Evolutionary conservation across 1,139 yeast species (phyloP), one percentile per base, ranked within the genome.

Genomic region (Yamadazyma sp.): DNA sequence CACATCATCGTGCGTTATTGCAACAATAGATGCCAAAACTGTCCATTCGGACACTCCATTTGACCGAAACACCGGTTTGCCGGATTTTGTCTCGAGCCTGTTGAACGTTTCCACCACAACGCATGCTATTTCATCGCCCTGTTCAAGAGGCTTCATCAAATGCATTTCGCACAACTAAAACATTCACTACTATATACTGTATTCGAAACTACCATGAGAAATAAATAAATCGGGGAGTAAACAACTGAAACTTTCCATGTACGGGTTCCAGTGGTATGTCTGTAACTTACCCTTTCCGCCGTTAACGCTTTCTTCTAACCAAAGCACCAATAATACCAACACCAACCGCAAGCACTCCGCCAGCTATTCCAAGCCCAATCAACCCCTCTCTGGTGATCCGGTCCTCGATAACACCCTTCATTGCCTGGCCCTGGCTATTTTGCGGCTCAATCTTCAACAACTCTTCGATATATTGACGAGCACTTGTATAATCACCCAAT

Each of bases 331-430:
- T 59, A 8, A 67, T 63, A 0, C 92, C 88, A 1, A 90, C 83
- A 1, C 92, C 92, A 1, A 86, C 73, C 0, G 97, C 97, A 41
- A 89, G 69, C 2, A 80, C 80, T 18, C 96, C 95, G 13, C 95
- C 87, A 0, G 88, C 83, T 29, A 92, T 70, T 0, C 96, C 96
- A 39, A 90, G 67, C 1, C 97, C 97, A 46, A 88, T 79, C 40
- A 89, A 70, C 0, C 97, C 96, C 56, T 92, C 95, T 51, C 76
- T 80, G 23, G 95, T 87, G 30, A 92, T 80, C 56, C 82, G 85
- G 48, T 85, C 92, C 46, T 89, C 96, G 25, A 92, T 86, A 54
- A 83, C 81, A 43, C 77, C 76, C 52, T 86, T 79, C 60, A 92
- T 70, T 6, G 79, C 77, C 34, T 70, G 59, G 3, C 90, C 95